A percentile compares a stretch with the other conserved stretches of the same genome.
Conservation (phyloP, 129 eudicot genomes). For the Lactuca saligna region DNA sequence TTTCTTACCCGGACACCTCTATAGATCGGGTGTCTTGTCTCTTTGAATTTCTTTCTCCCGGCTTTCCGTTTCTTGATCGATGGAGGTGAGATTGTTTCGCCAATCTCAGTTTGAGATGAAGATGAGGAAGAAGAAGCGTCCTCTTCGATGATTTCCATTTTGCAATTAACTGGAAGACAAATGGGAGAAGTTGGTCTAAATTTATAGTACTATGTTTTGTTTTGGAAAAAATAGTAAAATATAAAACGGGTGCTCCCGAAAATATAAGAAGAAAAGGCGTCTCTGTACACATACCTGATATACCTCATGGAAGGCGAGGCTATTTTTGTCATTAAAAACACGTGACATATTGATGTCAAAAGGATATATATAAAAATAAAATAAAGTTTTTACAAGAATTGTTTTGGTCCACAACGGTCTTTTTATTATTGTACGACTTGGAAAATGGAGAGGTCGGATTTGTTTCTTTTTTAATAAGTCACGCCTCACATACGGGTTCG, state of each 20-base stretch:
- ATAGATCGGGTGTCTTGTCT: conserved; percentile 41
- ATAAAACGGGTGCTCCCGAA: conserved; percentile 24
- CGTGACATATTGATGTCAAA: conserved; percentile 11
- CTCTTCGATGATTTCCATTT: conserved; percentile 26
- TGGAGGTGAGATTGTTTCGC: neutral
- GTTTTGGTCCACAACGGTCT: conserved; percentile 8
- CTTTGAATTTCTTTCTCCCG: conserved; percentile 36
- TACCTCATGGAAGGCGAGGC: neutral
- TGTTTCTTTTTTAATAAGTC: neutral
- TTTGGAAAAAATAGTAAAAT: no score
- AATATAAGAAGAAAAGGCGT: conserved; percentile 16
- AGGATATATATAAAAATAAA: neutral
- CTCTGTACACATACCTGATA: conserved; percentile 9
- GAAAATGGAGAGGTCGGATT: neutral
- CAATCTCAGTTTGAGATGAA: conserved; percentile 9
- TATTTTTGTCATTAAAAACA: conserved; percentile 27
- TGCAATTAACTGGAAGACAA: neutral
- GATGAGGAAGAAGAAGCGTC: conserved; percentile 34
- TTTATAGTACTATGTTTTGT: neutral
- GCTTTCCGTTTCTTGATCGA: conserved; percentile 20
- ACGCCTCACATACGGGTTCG: neutral
- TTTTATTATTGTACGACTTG: neutral
- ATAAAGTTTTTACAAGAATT: neutral
- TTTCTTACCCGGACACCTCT: conserved; percentile 39
- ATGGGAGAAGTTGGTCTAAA: conserved; percentile 2